Base-by-base conservation (phyloP, 1,284 basidiomycete species). In the Austropuccinia psidii region DNA sequence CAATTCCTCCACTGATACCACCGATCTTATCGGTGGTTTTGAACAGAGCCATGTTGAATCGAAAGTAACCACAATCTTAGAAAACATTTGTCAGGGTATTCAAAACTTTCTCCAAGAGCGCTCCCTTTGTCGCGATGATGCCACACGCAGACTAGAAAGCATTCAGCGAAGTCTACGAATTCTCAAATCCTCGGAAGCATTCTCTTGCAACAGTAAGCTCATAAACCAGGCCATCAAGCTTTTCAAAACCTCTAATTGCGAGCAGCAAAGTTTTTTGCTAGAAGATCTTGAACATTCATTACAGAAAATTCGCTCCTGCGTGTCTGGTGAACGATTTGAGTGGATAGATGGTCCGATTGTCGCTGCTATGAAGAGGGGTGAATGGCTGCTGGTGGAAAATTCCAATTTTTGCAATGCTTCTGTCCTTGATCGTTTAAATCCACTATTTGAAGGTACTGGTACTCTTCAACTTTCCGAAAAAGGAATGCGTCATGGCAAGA, bases 291-390 rank as follows among this genome's bases (percentile, higher is more conserved):
- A n/a, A n/a, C n/a, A n/a, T n/a, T n/a, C n/a, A n/a, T 35, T 72
- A 24, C 57, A 72, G 39, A n/a, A n/a, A n/a, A n/a, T n/a, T n/a
- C n/a, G n/a, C n/a, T 13, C 57, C 45, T 24, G 27, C 17, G 49
- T 33, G 31, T 27, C 58, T 27, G 57, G 21, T 11, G 60, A 45
- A 27, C 39, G 87, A 19, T 97, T 99, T 79, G 90, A 91, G 78
- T 99, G 97, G 96, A 85, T 93, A 11, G 95, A 99, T 79, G 96
- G 96, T 0, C 91, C 93, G n/a, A 84, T 99, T 21, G 85, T 98
- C 33, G 85, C 84, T 54, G 93, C 96, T 0, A 87, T 98, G 83
- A 89, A 88, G 79, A 82, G 85, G 27, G 96, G 97, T 0, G 84
- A 89, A 76, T 98, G 96, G 94, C 83, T 97, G 61, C 83, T 98